Conservation (phyloP, 306 rosid genomes). For the Ziziphus jujuba region DNA sequence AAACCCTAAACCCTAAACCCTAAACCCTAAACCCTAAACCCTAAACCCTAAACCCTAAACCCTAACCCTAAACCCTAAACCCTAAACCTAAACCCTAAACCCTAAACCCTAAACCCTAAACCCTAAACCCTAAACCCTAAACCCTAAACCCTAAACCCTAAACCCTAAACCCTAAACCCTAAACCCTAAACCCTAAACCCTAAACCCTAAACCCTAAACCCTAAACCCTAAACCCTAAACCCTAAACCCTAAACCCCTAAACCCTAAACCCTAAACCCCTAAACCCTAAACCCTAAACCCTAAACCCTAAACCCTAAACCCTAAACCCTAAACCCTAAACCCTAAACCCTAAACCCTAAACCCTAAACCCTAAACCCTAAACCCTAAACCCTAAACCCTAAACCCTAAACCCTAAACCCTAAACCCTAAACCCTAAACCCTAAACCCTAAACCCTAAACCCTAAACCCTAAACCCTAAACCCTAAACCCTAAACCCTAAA, state of each 20-base stretch:
- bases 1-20: neutral
- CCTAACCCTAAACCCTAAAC: neutral
- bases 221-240: conserved; percentile 1
- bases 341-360: neutral
- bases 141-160: neutral
- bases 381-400: neutral
- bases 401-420: neutral
- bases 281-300: neutral
- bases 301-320: conserved; percentile 1
- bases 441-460: neutral
- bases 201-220: too few relatives aligned
- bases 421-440: neutral
- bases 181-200: neutral
- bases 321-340: conserved; percentile 1
- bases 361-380: conserved; percentile 1
- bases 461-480: neutral
- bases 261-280: neutral
- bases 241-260: conserved; percentile 1
- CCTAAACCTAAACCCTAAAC: neutral
- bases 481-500: neutral
- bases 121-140: neutral
- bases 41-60: neutral
- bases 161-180: neutral
- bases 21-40: conserved; percentile 1
- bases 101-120: neutral